Base-by-base conservation (phyloP, 768 basidiomycete genomes). In the Termitomyces eurrhizus region DNA sequence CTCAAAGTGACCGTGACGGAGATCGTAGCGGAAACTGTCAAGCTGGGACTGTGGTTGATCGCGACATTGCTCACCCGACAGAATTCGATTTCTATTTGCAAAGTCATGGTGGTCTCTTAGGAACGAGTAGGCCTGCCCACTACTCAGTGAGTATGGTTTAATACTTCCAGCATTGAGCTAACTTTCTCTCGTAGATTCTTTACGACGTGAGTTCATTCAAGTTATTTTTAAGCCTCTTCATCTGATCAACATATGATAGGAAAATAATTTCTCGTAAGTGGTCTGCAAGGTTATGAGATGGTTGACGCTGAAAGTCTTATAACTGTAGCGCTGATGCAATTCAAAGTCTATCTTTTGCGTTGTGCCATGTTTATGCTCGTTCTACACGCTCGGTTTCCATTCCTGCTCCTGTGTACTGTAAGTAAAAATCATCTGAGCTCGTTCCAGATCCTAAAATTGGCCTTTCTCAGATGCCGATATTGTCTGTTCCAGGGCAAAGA, bases 301-400 rank as follows among this genome's bases (percentile, higher is more conserved):
- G 26, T 7, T 14, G 9, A 13, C 54, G 18, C 53, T 59, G 32
- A 59, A 7, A 37, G 13, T 33, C 24, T 52, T 59, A 9, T 57
- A 51, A 26, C 42, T 54, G 45, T 62, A 84, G 83, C 41, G 77
- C 84, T 26, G 87, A 89, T 65, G 78, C 80, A 32, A 67, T 90
- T 8, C 89, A 90, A 57, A 80, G 81, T 0, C 67, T 87, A 3
- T 86, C 90, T 0, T 93, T 89, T 56, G 86, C 90, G 35, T 59
- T 79, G 5, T 79, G 77, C 53, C 78, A 79, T 61, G 76, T 79
- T 18, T 78, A 91, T 64, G 89, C 90, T 1, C 82, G 90, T 3
- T 84, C 89, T 11, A 92, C 90, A 3, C 85, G 90, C 26, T 89
- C 89, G 0, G 90, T 92, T 1, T 92, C 90, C 0, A 91, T 92